Conservation (phyloP, 306 rosid species). For the Prinsepia uniflora region DNA sequence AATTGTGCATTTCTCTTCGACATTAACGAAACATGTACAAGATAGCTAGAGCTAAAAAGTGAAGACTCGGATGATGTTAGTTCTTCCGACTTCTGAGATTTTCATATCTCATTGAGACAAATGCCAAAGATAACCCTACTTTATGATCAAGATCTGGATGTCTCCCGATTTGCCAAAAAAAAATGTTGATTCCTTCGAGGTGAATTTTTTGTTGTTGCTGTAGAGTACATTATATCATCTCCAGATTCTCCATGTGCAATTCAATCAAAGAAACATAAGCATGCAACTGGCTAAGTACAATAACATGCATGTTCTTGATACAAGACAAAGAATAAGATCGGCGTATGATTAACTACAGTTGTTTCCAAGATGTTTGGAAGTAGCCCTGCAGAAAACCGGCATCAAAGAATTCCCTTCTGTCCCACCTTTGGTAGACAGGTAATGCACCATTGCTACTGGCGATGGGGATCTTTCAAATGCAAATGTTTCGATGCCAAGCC, state of each 20-base stretch:
- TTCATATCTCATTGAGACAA: not conserved
- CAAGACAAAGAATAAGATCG: not conserved
- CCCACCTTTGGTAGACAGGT: conserved; percentile 1
- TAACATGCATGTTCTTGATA: not conserved
- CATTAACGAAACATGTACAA: not conserved
- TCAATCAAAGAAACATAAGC: not conserved
- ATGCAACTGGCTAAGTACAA: no score
- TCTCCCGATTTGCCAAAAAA: not conserved
- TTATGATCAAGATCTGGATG: not conserved
- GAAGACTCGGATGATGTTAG: not conserved
- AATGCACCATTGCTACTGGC: not conserved
- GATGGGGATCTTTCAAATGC: conserved; percentile 27
- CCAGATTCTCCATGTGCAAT: not conserved
- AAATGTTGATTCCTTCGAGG: not conserved
- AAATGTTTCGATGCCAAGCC: conserved; percentile 31
- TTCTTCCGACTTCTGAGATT: not conserved
- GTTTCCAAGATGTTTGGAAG: not conserved
- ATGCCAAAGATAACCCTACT: not conserved
- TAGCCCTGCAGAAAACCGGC: not conserved
- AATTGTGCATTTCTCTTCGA: not conserved
- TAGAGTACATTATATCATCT: not conserved
- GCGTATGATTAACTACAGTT: not conserved
- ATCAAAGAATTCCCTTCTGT: not conserved
- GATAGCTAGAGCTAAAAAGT: not conserved
- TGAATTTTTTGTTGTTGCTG: not conserved